Percentiles rank a stretch among this genome's conserved stretches.
Evolutionary conservation across 2,329 filamentous ascomycete species (phyloP).

Genomic region (Blastomyces silverae): DNA sequence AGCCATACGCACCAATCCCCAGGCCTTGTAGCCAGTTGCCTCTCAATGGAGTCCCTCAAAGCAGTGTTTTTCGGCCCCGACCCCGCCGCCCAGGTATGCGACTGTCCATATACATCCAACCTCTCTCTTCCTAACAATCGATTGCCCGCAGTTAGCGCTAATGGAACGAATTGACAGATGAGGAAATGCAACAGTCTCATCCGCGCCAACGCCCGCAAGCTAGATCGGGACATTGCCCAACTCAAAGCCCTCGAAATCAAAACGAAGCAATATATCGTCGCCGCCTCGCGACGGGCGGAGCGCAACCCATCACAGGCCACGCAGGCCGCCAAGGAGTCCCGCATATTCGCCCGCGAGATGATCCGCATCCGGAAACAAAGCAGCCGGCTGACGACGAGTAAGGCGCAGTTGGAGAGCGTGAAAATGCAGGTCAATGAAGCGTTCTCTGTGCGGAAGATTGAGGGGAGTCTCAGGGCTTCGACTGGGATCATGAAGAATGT

Average conservation of each 20-base stretch:
- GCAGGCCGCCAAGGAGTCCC: conserved; percentile 74
- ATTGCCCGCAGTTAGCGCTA: background rate
- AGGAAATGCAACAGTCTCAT: conserved; percentile 92
- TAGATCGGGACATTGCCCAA: conserved; percentile 83
- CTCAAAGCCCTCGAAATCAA: conserved; percentile 75
- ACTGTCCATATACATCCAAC: conserved; percentile 7
- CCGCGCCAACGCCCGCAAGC: conserved; percentile 80
- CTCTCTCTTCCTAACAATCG: background rate
- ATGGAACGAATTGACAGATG: conserved; percentile 51
- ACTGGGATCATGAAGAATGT: conserved; percentile 97
- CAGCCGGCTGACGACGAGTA: conserved; percentile 70
- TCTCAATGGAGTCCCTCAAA: conserved; percentile 75
- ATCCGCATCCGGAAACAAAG: conserved; percentile 72
- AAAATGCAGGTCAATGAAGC: conserved; percentile 98
- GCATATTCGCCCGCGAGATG: conserved; percentile 81
- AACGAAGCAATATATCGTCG: conserved; percentile 76
- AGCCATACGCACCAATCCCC: background rate
- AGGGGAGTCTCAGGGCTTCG: conserved; percentile 77
- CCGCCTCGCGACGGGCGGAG: conserved; percentile 73
- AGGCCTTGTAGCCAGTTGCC: background rate
- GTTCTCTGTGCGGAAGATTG: conserved; percentile 90
- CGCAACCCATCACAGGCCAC: conserved; percentile 69
- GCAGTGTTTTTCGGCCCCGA: conserved; percentile 86
- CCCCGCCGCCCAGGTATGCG: conserved; percentile 77
- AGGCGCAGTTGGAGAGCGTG: conserved; percentile 85